Base-by-base conservation (phyloP, 345 rosid species). In the Lumnitzera littorea region DNA sequence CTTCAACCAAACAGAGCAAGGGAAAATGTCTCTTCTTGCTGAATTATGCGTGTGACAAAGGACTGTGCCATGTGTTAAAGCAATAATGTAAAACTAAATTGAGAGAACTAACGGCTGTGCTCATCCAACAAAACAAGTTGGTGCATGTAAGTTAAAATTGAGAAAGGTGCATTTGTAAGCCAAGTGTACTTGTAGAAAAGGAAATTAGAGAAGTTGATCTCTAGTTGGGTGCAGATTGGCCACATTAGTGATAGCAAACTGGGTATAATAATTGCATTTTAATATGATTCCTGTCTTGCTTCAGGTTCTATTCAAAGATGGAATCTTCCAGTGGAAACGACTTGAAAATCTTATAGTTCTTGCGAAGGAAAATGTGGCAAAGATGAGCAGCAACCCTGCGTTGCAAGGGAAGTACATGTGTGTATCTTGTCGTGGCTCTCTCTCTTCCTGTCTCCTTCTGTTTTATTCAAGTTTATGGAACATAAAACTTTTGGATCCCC, bases 351-450 rank as follows among this genome's bases (percentile, higher is more conserved):
- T 92, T 15, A 85, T 87, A 72, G 76, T 78, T 53, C 96, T 92
- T 72, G 98, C 96, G 11, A 89, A 92, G 77, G 96, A 92, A 77
- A 92, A 89, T 51, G 96, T 89, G 53, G 84, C 94, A 60, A 86
- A 73, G 77, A 89, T 89, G 96, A 92, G 91, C 84, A 85, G 83
- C 67, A 92, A 87, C 71, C 98, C 98, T 31, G 88, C 88, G 31
- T 70, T 87, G 58, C 78, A 64, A 81, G 82, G 65, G 54, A 76
- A 84, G 68, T 69, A 62, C 51, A 65, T 46, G 96, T 87, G 60
- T 61, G 90, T 76, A 53, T 69, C 56, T 50, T 23, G 16, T 53
- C 56, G 7, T 29, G n/a, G 46, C 13, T 61, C 61, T 15, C 60
- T 57, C n/a, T 36, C 60, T 48, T 57, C 57, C 11, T 29, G n/a